Conservation (phyloP, 1,139 yeast genomes). For the Waltiozyma sp. region DNA sequence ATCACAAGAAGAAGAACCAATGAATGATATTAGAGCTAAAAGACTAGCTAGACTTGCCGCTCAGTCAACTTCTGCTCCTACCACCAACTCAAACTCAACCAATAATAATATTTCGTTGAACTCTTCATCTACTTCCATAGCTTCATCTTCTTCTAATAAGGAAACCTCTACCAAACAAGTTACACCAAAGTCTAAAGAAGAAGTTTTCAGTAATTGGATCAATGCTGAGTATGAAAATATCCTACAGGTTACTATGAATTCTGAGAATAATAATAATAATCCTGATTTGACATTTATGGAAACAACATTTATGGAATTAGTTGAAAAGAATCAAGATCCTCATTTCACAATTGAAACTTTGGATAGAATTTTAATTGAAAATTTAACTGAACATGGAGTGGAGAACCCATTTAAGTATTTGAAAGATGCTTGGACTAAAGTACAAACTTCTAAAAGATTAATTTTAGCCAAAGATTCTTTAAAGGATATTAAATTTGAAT, state of each 20-base stretch:
- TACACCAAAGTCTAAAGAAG: constrained; percentile 1
- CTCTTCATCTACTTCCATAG: neutral
- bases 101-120: neutral
- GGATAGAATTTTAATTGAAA: constrained; percentile 44
- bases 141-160: neutral
- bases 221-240: constrained; percentile 26
- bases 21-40: constrained; percentile 38
- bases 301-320: constrained; percentile 28
- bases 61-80: neutral
- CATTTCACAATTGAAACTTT: constrained; percentile 19
- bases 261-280: constrained; percentile 11
- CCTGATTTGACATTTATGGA: constrained; percentile 23
- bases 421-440: constrained; percentile 30
- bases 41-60: constrained; percentile 37
- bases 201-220: constrained; percentile 21
- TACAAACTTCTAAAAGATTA: constrained; percentile 29
- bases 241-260: constrained; percentile 29
- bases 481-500: constrained; percentile 26
- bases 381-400: constrained; percentile 41
- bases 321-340: constrained; percentile 20
- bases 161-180: neutral
- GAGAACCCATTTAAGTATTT: constrained; percentile 38
- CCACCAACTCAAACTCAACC: neutral
- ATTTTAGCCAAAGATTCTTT: constrained; percentile 32
- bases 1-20: neutral